phyloP scores from a whole-genome alignment of 345 rosid species.

The Turnera subulata region DNA sequence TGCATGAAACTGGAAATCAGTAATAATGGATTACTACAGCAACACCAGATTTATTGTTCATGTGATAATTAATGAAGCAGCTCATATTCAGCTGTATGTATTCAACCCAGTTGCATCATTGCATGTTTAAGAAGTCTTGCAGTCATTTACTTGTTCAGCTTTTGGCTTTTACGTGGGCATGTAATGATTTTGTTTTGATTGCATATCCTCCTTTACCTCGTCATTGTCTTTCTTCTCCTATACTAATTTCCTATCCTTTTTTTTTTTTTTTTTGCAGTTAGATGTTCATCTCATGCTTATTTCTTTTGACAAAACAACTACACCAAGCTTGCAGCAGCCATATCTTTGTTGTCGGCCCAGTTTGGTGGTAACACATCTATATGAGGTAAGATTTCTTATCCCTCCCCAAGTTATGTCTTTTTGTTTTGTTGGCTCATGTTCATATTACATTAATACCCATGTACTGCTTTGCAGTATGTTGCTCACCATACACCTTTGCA shows the following conservation, averaged over 20 bases:
- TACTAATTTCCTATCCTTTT: not conserved
- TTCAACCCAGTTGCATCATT: too few relatives aligned
- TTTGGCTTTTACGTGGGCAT: constrained; percentile 3
- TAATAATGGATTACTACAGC: too few relatives aligned
- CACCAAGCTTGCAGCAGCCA: constrained; percentile 24
- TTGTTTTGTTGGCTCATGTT: not conserved
- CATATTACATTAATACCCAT: not conserved
- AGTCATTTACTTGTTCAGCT: not conserved
- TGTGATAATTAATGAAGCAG: too few relatives aligned
- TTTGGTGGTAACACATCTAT: constrained; percentile 21
- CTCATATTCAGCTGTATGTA: too few relatives aligned
- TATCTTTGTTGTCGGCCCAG: constrained; percentile 26
- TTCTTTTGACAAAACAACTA: constrained; percentile 14
- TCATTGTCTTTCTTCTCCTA: not conserved
- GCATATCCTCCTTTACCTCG: not conserved
- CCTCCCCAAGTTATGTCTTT: not conserved
- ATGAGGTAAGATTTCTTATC: constrained; percentile 19
- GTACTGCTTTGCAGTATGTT: constrained; percentile 20
- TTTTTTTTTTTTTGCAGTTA: constrained; percentile 23
- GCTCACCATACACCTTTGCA: constrained; percentile 19
- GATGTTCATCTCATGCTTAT: constrained; percentile 26
- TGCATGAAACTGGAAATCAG: too few relatives aligned
- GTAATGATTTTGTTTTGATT: constrained; percentile 4
- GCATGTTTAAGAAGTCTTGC: too few relatives aligned
- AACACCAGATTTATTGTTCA: too few relatives aligned